Base-by-base conservation (phyloP, 1,284 basidiomycete genomes). In the Tilletia caries region DNA sequence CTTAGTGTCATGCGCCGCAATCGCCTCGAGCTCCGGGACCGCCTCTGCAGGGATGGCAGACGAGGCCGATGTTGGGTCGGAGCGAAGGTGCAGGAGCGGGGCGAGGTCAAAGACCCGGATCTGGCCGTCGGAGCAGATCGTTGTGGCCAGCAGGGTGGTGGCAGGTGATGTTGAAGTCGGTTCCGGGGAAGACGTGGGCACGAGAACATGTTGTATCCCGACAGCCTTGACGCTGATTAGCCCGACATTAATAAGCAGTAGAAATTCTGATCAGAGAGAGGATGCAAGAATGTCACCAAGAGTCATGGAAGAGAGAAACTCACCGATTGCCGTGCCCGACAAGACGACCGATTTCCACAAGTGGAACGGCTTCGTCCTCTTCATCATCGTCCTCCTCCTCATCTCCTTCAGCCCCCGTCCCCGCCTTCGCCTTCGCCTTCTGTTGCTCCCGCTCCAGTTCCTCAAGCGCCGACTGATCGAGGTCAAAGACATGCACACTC, bases 51-150 rank as follows among this genome's bases (percentile, higher is more conserved):
- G 23, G 6, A 48, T 29, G 8, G 48, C 32, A 8, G 18, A 20
- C 25, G 52, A 25, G 52, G n/a, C 52, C 15, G 52, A 23, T 18
- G 23, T 3, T 6, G 10, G 8, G 1, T 6, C 15, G 15, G 50
- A 15, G 23, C 25, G 43, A 1, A 37, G 25, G 43, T 66, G 65
- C 60, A 76, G 67, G 58, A 79, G 68, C 18, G 67, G 1, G 12
- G 66, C 66, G 32, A 82, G 71, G 64, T 81, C 75, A 54, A 80
- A 83, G 12, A 78, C 75, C 43, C 80, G 78, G 62, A 83, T 76
- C 10, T 73, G 70, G 6, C 81, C 81, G 67, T 83, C 81, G 0
- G 81, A 82, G n/a, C 76, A 80, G 71, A 82, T 79, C 23, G 79
- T 82, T 33, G 73, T 66, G 15, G 74, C 76, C 1, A 76, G 69